These are phyloP conservation scores for Vanilla planifolia DNA, from an alignment of 106 monocot genomes.

Conservation along the genomic window DNA sequence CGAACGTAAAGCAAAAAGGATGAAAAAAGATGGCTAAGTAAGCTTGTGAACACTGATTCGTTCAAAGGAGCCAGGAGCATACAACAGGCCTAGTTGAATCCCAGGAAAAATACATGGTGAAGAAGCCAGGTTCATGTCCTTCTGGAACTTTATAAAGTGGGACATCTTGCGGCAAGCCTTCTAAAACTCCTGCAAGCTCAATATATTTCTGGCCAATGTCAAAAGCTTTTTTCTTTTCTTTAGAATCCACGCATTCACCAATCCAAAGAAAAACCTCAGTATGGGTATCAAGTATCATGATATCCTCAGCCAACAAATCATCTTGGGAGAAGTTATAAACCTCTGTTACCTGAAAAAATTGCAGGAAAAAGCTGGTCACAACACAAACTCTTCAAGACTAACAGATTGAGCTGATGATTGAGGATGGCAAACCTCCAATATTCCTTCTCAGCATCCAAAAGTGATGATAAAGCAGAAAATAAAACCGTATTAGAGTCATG, in stretches of 20 bases:
- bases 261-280: conserved; percentile 81
- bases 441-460: conserved; percentile 20
- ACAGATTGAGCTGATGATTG: not conserved
- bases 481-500: not conserved
- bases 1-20: too few relatives aligned
- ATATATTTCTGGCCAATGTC: conserved; percentile 65
- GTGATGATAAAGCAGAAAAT: not conserved
- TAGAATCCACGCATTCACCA: conserved; percentile 55
- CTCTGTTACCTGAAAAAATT: conserved; percentile 55
- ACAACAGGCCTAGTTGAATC: conserved; percentile 37
- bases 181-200: conserved; percentile 32
- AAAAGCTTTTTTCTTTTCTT: conserved; percentile 60
- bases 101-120: conserved; percentile 47
- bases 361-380: not conserved
- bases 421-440: conserved; percentile 31
- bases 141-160: conserved; percentile 52
- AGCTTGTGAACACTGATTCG: not conserved
- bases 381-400: too few relatives aligned
- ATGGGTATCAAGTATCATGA: conserved; percentile 71
- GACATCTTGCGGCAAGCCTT: conserved; percentile 40
- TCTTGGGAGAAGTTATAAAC: conserved; percentile 84
- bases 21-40: not conserved
- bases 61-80: too few relatives aligned
- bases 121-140: conserved; percentile 60
- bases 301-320: conserved; percentile 80